A percentile compares a stretch with the other conserved stretches of the same genome.
Evolutionary conservation across 2,329 filamentous ascomycete genomes (phyloP).

Genomic region (Cladosporium colombiae): DNA sequence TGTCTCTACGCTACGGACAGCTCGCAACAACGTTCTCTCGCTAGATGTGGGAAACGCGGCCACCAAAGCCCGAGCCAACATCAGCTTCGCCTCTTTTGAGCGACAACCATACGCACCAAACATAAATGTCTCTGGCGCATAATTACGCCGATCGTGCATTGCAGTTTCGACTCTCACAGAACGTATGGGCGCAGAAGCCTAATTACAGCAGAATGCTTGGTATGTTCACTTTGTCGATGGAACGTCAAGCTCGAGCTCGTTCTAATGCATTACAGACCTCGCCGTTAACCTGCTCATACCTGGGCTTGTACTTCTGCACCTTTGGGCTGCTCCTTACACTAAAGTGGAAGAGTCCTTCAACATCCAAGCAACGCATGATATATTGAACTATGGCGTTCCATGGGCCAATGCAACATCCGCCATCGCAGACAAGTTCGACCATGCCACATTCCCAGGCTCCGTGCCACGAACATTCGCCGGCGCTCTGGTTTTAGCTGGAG

Average conservation of each 20-base stretch:
- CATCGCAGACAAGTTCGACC: constrained; percentile 70
- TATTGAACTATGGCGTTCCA: constrained; percentile 77
- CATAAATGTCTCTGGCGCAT: constrained; percentile 26
- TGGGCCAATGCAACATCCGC: constrained; percentile 31
- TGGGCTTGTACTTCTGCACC: constrained; percentile 40
- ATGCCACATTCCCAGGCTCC: constrained; percentile 84
- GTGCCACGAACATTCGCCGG: constrained; percentile 91
- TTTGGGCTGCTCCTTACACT: constrained; percentile 72
- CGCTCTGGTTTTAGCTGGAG: constrained; percentile 70
- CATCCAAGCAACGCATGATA: constrained; percentile 89
- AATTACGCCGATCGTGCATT: constrained; percentile 27
- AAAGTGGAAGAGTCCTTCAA: constrained; percentile 99
- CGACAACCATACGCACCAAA: not conserved
- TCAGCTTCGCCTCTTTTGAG: not conserved
- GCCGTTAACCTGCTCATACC: constrained; percentile 61
- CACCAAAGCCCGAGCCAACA: constrained; percentile 9
- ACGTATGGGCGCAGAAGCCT: not conserved
- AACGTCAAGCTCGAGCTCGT: not conserved
- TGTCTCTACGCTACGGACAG: not conserved
- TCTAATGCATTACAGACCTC: constrained; percentile 42
- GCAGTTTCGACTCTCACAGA: constrained; percentile 24
- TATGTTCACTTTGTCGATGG: not conserved
- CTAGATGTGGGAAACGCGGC: not conserved
- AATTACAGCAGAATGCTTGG: constrained; percentile 13
- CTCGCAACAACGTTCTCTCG: not conserved